A percentile compares a stretch with the other conserved stretches of the same genome.
Evolutionary conservation across 2,329 filamentous ascomycete species (phyloP).

Genomic region (Didymella pomorum): DNA sequence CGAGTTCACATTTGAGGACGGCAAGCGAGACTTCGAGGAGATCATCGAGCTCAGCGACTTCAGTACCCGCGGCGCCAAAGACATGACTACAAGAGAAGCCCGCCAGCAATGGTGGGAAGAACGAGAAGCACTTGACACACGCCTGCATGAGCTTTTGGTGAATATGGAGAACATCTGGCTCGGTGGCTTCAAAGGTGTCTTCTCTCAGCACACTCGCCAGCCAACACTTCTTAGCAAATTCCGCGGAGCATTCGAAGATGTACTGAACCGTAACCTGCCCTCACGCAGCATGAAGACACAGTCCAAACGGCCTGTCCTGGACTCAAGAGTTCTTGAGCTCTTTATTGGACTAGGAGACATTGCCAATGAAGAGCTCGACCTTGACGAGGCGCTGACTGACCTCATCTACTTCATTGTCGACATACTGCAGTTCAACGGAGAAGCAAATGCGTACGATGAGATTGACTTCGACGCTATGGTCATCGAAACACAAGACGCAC

Average conservation of each 20-base stretch:
- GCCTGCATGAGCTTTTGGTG: slow-evolving; percentile 78
- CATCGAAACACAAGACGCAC: slow-evolving; percentile 83
- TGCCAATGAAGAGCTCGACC: slow-evolving; percentile 70
- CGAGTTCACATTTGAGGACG: slow-evolving; percentile 83
- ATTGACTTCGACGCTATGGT: slow-evolving; percentile 94
- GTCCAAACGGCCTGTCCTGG: slow-evolving; percentile 61
- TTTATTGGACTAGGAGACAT: slow-evolving; percentile 86
- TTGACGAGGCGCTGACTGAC: slow-evolving; percentile 91
- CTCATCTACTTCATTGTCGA: slow-evolving; percentile 96
- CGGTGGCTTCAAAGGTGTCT: slow-evolving; percentile 93
- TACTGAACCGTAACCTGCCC: slow-evolving; percentile 84
- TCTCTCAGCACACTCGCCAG: slow-evolving; percentile 74
- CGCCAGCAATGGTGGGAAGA: slow-evolving; percentile 90
- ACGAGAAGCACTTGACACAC: slow-evolving; percentile 78
- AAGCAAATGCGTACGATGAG: slow-evolving; percentile 96
- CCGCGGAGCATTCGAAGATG: slow-evolving; percentile 76
- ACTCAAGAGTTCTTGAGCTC: slow-evolving; percentile 78
- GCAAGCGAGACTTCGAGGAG: slow-evolving; percentile 78
- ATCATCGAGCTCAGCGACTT: slow-evolving; percentile 84
- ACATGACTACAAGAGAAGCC: slow-evolving; percentile 76
- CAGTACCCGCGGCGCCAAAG: slow-evolving; percentile 77
- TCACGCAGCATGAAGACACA: slow-evolving; percentile 73
- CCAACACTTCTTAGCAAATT: slow-evolving; percentile 75
- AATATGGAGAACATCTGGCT: slow-evolving; percentile 95
- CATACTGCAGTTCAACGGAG: slow-evolving; percentile 94